Conservation (phyloP, 129 eudicot species). For the Lactuca sativa region DNA sequence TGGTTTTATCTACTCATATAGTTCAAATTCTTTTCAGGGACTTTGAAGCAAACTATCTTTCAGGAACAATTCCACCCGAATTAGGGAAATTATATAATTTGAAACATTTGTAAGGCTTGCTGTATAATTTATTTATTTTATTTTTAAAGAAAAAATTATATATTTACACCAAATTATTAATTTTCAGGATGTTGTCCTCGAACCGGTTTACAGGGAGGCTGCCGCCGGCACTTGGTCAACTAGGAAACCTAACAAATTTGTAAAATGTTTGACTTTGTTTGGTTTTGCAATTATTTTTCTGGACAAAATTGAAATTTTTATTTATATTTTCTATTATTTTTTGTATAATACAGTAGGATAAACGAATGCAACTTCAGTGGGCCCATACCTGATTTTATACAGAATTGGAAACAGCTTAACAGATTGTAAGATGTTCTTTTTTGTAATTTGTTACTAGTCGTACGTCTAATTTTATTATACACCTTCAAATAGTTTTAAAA, state of each 20-base stretch:
- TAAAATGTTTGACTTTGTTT: conserved; percentile 31
- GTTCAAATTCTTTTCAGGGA: conserved; percentile 46
- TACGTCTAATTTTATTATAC: neutral
- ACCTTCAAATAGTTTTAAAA: neutral
- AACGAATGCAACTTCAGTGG: conserved; percentile 77
- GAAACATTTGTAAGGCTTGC: conserved; percentile 50
- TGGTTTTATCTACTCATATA: neutral
- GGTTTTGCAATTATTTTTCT: neutral
- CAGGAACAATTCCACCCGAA: conserved; percentile 66
- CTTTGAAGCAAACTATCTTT: conserved; percentile 73
- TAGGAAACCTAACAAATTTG: conserved; percentile 65
- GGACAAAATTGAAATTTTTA: neutral
- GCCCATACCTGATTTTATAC: conserved; percentile 67
- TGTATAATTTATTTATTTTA: neutral
- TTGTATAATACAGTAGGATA: conserved; percentile 62
- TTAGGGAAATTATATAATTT: conserved; percentile 58
- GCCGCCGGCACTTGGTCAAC: conserved; percentile 59
- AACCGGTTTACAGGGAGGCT: conserved; percentile 65
- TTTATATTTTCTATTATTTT: neutral
- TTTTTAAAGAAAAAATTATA: neutral
- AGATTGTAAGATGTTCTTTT: conserved; percentile 59
- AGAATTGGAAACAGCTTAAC: conserved; percentile 64
- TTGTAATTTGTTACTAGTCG: neutral
- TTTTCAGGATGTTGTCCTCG: conserved; percentile 74
- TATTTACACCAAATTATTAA: conserved; percentile 14